These are phyloP conservation scores for Glonium stellatum DNA, from an alignment of 495 filamentous ascomycete genomes.

Conservation along the genomic window DNA sequence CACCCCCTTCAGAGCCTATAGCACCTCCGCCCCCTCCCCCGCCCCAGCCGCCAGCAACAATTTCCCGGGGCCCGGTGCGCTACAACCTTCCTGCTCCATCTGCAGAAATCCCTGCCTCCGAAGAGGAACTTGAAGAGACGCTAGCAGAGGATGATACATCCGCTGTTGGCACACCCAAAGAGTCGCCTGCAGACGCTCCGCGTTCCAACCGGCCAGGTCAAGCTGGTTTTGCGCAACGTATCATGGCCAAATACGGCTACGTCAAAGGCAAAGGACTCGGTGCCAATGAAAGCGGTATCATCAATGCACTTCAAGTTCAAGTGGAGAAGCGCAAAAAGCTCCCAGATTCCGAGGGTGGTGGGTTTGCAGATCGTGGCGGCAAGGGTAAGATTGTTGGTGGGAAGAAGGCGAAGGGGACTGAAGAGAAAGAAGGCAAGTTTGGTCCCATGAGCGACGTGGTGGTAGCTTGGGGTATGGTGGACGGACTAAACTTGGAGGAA, in stretches of 20 bases:
- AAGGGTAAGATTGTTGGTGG: constrained; percentile 76
- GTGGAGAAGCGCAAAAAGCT: constrained; percentile 49
- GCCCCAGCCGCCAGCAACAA: constrained; percentile 39
- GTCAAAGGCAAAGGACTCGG: constrained; percentile 80
- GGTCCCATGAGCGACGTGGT: constrained; percentile 75
- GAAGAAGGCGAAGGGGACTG: constrained; percentile 44
- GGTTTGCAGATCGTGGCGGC: constrained; percentile 60
- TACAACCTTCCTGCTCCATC: constrained; percentile 62
- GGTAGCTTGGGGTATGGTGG: constrained; percentile 70
- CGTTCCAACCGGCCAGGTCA: constrained; percentile 70
- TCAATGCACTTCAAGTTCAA: constrained; percentile 52
- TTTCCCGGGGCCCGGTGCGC: constrained; percentile 81
- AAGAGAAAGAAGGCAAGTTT: constrained; percentile 51
- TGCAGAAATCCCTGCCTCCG: constrained; percentile 48
- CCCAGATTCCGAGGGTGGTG: constrained; percentile 71
- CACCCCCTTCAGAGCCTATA: constrained; percentile 26
- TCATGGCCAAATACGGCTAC: constrained; percentile 92
- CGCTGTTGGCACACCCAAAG: constrained; percentile 35
- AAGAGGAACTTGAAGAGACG: constrained; percentile 49
- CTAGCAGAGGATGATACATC: constrained; percentile 41
- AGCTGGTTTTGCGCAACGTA: constrained; percentile 72
- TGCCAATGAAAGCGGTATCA: constrained; percentile 70
- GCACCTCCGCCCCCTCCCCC: constrained; percentile 29
- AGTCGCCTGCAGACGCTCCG: constrained; percentile 29
- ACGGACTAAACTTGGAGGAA: constrained; percentile 63